Evolutionary conservation across 768 basidiomycete species (phyloP).

Genomic region (Serendipita sp.): DNA sequence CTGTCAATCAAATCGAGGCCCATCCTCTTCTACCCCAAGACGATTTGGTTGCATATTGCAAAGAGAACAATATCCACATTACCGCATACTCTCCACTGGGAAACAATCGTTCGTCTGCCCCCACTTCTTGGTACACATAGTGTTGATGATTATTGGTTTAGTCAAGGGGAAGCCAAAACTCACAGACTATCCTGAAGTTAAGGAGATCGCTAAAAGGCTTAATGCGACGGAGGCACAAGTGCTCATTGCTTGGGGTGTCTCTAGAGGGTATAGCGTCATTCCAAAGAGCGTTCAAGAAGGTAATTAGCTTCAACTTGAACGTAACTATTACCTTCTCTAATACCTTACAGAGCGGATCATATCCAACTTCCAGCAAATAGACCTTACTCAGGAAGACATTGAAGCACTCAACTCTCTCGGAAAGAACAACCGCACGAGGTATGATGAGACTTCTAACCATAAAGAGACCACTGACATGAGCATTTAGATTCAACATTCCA

Average conservation of each 20-base stretch:
- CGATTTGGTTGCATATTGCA: constrained; percentile 54
- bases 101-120: constrained; percentile 43
- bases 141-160: constrained; percentile 15
- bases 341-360: constrained; percentile 37
- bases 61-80: constrained; percentile 52
- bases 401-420: constrained; percentile 40
- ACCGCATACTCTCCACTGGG: constrained; percentile 61
- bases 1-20: constrained; percentile 66
- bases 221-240: constrained; percentile 63
- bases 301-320: constrained; percentile 13
- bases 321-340: not conserved
- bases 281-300: constrained; percentile 64
- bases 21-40: constrained; percentile 69
- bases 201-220: constrained; percentile 45
- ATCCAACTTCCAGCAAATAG: constrained; percentile 65
- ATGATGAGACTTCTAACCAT: constrained; percentile 9
- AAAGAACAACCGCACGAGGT: constrained; percentile 28
- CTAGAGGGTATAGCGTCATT: constrained; percentile 67
- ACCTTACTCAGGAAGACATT: constrained; percentile 50
- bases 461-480: constrained; percentile 18
- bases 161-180: constrained; percentile 47
- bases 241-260: constrained; percentile 62
- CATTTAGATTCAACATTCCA: constrained; percentile 41
- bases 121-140: not conserved
- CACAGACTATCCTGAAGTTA: constrained; percentile 47